Evolutionary conservation across 768 basidiomycete genomes (phyloP), one percentile per base, ranked within the genome.

Genomic region (Cubamyces lactineus): DNA sequence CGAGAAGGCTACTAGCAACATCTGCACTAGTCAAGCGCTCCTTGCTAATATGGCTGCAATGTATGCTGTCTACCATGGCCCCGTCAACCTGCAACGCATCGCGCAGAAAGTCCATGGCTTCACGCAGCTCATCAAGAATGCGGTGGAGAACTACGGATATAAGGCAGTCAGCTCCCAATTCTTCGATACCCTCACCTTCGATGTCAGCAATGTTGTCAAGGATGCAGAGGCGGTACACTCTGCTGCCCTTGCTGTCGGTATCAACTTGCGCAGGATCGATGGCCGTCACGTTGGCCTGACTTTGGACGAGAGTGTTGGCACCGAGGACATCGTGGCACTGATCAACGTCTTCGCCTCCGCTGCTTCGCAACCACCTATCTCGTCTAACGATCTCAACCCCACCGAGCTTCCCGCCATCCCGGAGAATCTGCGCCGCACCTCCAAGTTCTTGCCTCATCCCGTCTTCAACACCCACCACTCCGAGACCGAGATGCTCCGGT

Each of bases 21-120:
- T 99, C 61, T 99, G 97, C 73, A 99, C 97, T 6, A 93, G 92
- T 67, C 96, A 99, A 76, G 97, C 94, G 0, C 85, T 99, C 17
- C 89, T 99, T 26, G 97, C 97, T 19, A 99, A 99, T 77, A 98
- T 98, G 94, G 94, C 97, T 19, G 95, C 96, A 39, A 98, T 99
- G 96, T 95, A 94, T 71, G 95, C 95, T 6, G 86, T 98, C 21
- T 98, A 97, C 74, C 97, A 99, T 71, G 97, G 97, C 12, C 91
- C 97, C 0, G 82, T 79, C 46, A 95, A 96, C 59, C 82, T 99
- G 28, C 79, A 81, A 60, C 85, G 86, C 48, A 98, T 98, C 65
- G 95, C 94, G 19, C 79, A 83, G 71, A 94, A 92, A 76, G 92
- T 98, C n/a, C 94, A 98, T 74, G 82, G 86, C 19, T 85, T 93